Evolutionary conservation across 2,329 filamentous ascomycete species (phyloP), one percentile per base, ranked within the genome.

Genomic region (Rutstroemia sp.): DNA sequence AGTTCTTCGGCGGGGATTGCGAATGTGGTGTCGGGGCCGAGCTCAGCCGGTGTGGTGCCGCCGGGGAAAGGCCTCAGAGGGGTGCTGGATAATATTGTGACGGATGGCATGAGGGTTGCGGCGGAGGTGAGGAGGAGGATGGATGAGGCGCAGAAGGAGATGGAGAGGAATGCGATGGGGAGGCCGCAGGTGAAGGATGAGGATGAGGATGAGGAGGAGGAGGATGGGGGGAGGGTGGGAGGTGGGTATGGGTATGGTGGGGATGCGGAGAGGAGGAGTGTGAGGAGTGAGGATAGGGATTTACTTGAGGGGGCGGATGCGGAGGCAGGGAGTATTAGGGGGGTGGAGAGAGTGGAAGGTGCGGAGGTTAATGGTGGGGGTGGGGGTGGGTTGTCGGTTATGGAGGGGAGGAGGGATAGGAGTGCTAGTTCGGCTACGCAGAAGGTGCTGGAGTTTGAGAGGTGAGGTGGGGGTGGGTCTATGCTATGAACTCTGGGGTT

Each of bases 21-120:
- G 19, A 77, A 80, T 50, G 60, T 61, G 25, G 59, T 64, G 19
- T 62, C 62, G 6, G 64, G 64, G n/a, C 58, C 61, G 16, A 63
- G 65, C 23, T 62, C 65, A 42, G 65, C 64, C n/a, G 64, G 64
- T 25, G 54, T 68, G 5, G 67, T 69, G 12, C 63, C 67, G 55
- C 64, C 82, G 1, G 79, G 80, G 17, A 87, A 92, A 62, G 90
- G 94, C 21, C 79, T 99, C 1, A 82, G 94, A 44, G 94, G 94
- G 19, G 94, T 99, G 58, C 77, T 99, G 40, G 94, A 99, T 74
- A 96, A 95, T 65, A 97, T 99, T 65, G 94, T 97, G 61, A 95
- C 88, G 1, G 94, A 99, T 69, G 94, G 94, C 44, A 96, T 97
- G 85, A 86, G 92, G 36, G 92, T 97, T 57, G 94, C 94, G 0